Base-by-base conservation (phyloP, 2,329 filamentous ascomycete genomes). In the Ophiostoma sp. region DNA sequence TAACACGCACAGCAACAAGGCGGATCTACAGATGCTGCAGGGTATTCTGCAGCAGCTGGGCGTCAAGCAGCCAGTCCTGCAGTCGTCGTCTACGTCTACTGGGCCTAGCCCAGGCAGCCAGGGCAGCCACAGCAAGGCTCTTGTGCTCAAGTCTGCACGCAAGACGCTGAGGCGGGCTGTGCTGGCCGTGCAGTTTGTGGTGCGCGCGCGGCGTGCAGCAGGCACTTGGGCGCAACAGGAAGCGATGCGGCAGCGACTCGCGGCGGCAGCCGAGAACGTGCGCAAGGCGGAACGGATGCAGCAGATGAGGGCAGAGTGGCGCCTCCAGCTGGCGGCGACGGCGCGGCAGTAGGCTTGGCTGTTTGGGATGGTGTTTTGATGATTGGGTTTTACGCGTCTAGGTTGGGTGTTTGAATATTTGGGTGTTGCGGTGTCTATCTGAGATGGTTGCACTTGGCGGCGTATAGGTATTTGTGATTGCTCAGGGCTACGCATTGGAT, bases 21-120 rank as follows among this genome's bases (percentile, higher is more conserved):
- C 92, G 72, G 93, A 98, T 78, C 88, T 98, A 71, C 87, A 89
- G 68, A 90, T 97, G 77, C 89, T 98, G 73, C 87, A 90, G 75
- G 86, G 91, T 75, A 96, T 97, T 83, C 92, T 91, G 73, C 87
- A 92, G 69, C 77, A 82, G 39, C 77, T 83, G 36, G 81, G 81
- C 68, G 77, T 81, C 72, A 77, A 77, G 68, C 69, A 72, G 60
- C 71, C 71, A 7, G 69, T 67, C 2, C 69, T 67, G 33, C 65
- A 39, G 31, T 72, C 71, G 23, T 31, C 27, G 27, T 31, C 27
- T 31, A 31, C 39, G 23, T n/a, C 60, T 13, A 5, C 33, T 73
- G 78, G 80, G 68, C 75, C 81, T n/a, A n/a, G n/a, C n/a, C n/a
- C n/a, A n/a, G n/a, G n/a, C 67, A 11, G 36, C 13, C 36, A 39